Evolutionary conservation across 1,284 basidiomycete genomes (phyloP).

Genomic region (Blastosporella zonata): DNA sequence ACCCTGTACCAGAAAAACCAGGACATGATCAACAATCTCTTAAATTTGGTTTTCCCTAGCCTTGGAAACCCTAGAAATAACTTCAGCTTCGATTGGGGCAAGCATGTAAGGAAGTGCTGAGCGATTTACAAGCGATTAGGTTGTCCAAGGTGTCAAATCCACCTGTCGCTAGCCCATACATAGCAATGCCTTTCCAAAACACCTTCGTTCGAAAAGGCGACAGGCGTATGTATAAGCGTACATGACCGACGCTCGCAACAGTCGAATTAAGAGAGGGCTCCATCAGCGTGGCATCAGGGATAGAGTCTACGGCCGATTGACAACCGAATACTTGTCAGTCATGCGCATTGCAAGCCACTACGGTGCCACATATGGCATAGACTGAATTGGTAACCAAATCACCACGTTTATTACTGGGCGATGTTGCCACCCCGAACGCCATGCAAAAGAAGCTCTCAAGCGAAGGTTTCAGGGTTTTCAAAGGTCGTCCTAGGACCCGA

Average conservation of each 20-base stretch:
- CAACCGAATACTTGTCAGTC: conserved; percentile 1
- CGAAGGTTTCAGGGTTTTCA: too few species aligned
- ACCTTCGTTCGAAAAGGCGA: neutral
- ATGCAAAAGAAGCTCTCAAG: neutral
- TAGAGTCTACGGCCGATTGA: conserved; percentile 7
- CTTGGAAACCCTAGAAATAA: neutral
- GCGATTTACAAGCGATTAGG: conserved; percentile 5
- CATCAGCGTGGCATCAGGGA: neutral
- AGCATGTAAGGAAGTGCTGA: neutral
- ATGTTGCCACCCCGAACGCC: neutral
- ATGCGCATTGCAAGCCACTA: neutral
- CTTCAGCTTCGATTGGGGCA: neutral
- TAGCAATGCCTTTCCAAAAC: neutral
- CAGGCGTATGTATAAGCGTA: neutral
- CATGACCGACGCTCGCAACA: neutral
- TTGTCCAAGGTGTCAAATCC: neutral
- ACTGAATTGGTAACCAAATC: neutral
- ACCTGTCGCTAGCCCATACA: neutral
- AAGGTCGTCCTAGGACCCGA: too few species aligned
- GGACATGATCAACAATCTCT: conserved; percentile 5
- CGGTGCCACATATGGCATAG: neutral
- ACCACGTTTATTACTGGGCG: neutral
- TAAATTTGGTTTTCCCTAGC: neutral
- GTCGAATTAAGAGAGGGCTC: neutral
- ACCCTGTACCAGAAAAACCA: conserved; percentile 1